A percentile compares a stretch with the other conserved stretches of the same genome.
Conservation (phyloP, 2,329 filamentous ascomycete species). For the Aspergillus oerlinghausenensis region DNA sequence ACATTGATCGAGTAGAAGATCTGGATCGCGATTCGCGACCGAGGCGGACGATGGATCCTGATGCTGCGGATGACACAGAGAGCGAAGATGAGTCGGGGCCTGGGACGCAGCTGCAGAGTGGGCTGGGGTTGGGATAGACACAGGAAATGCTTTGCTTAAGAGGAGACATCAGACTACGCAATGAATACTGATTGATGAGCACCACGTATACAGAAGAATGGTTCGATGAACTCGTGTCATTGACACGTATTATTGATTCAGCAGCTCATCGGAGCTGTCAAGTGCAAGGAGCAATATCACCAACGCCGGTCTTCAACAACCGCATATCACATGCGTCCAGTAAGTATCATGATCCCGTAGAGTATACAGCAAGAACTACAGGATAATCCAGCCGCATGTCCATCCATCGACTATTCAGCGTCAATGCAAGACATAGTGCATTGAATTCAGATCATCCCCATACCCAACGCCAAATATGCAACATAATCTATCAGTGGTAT, state of each 20-base stretch:
- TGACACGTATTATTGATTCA: neutral
- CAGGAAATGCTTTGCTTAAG: neutral
- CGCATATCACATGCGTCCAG: neutral
- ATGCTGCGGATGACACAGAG: slow-evolving; percentile 30
- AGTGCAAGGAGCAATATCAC: neutral
- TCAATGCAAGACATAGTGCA: slow-evolving; percentile 2
- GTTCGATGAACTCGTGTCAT: neutral
- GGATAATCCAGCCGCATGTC: neutral
- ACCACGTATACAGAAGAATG: neutral
- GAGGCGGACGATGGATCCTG: slow-evolving; percentile 25
- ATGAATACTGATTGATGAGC: neutral
- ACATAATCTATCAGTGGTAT: slow-evolving; percentile 35
- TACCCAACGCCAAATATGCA: slow-evolving; percentile 13
- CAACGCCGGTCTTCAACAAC: neutral
- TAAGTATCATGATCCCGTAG: neutral
- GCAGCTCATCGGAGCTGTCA: neutral
- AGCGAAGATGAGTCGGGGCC: slow-evolving; percentile 27
- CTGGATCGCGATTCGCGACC: slow-evolving; percentile 26
- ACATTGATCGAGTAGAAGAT: slow-evolving; percentile 37
- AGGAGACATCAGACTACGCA: neutral
- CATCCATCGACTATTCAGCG: neutral
- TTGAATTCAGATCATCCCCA: neutral
- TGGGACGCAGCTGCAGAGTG: slow-evolving; percentile 27
- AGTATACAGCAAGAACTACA: neutral
- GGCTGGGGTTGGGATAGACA: slow-evolving; percentile 23